Evolutionary conservation across 2,329 filamentous ascomycete genomes (phyloP).

Genomic region (Fusarium stilboides): DNA sequence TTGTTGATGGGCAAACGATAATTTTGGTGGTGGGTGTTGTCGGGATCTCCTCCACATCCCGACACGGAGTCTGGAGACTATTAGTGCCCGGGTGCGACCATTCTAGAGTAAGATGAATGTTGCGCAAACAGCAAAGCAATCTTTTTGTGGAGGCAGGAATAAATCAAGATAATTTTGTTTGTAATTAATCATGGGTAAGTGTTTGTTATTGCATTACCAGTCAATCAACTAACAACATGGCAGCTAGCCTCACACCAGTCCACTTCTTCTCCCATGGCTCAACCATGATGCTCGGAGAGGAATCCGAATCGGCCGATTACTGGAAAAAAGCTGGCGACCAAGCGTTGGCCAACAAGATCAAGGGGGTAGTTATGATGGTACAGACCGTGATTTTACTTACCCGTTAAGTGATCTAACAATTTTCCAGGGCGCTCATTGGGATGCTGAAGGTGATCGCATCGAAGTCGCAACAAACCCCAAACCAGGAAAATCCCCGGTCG

Average conservation of each 20-base stretch:
- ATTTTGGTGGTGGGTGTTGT: neutral
- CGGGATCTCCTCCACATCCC: slow-evolving; percentile 24
- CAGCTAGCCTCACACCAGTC: slow-evolving; percentile 36
- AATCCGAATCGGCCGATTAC: slow-evolving; percentile 38
- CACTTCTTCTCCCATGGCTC: slow-evolving; percentile 48
- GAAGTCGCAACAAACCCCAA: slow-evolving; percentile 73
- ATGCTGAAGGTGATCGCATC: slow-evolving; percentile 67
- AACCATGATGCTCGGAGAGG: slow-evolving; percentile 48
- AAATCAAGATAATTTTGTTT: too few relatives aligned
- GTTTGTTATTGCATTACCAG: too few relatives aligned
- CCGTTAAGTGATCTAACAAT: neutral
- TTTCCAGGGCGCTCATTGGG: slow-evolving; percentile 71
- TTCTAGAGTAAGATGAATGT: neutral
- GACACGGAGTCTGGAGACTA: neutral
- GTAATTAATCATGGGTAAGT: slow-evolving; percentile 11
- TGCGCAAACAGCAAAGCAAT: neutral
- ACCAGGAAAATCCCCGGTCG: slow-evolving; percentile 74
- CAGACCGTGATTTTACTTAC: accelerated
- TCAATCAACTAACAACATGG: slow-evolving; percentile 6
- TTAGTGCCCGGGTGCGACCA: neutral
- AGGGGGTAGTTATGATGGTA: slow-evolving; percentile 46
- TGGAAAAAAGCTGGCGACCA: slow-evolving; percentile 47
- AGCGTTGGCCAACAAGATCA: slow-evolving; percentile 40
- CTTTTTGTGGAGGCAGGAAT: neutral
- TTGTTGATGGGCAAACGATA: too few relatives aligned